phyloP scores from a whole-genome alignment of 1,284 basidiomycete species.

The Heliocybe sulcata region DNA sequence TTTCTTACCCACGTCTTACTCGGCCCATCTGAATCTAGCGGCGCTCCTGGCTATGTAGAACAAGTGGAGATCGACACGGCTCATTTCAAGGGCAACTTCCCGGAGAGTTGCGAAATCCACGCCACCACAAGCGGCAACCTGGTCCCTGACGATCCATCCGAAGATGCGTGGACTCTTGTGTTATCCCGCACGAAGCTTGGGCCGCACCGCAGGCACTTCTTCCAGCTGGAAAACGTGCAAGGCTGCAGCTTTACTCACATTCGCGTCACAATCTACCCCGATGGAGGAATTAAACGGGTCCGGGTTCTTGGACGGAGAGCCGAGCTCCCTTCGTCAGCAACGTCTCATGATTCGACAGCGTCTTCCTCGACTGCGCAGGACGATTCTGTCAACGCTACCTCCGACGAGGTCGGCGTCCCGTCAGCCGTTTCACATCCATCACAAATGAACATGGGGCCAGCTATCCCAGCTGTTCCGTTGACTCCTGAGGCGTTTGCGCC shows the following conservation, averaged over 20 bases:
- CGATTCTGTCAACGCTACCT: background rate
- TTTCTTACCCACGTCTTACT: conserved; percentile 5
- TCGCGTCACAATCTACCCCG: conserved; percentile 85
- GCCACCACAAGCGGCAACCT: conserved; percentile 44
- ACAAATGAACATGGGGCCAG: conserved; percentile 15
- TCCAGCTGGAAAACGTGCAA: conserved; percentile 66
- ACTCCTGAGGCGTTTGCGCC: conserved; percentile 77
- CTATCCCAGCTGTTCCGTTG: conserved; percentile 67
- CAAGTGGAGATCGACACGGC: conserved; percentile 89
- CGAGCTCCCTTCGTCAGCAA: background rate
- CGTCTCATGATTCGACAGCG: background rate
- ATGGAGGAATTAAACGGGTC: conserved; percentile 93
- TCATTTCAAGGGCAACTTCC: conserved; percentile 96
- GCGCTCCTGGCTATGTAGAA: conserved; percentile 63
- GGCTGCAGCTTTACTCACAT: conserved; percentile 74
- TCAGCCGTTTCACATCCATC: conserved; percentile 1
- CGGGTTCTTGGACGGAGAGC: conserved; percentile 70
- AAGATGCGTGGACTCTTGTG: conserved; percentile 65
- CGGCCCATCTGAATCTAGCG: conserved; percentile 31
- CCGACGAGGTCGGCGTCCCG: background rate
- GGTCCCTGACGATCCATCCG: conserved; percentile 29
- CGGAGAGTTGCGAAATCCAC: conserved; percentile 82
- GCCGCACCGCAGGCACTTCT: conserved; percentile 86
- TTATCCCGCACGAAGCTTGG: conserved; percentile 78
- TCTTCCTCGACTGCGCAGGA: conserved; percentile 3